These are phyloP conservation scores for Colletotrichum sp. DNA, from an alignment of 2,329 filamentous ascomycete species.

Conservation along the genomic window DNA sequence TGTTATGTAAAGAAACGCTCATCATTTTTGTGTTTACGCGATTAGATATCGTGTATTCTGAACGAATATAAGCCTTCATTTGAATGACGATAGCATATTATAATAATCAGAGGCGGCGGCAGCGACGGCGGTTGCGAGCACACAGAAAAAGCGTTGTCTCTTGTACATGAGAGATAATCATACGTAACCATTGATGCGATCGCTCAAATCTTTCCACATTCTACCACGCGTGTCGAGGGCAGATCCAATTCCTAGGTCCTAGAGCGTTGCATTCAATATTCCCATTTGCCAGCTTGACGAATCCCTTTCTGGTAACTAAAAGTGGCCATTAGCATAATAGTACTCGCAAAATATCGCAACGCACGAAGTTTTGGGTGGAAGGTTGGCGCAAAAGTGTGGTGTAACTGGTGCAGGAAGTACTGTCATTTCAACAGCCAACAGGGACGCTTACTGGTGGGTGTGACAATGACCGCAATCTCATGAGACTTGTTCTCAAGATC, in stretches of 20 bases:
- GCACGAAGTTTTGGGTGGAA: fast-evolving
- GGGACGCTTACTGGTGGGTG: not conserved
- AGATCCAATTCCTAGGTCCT: not conserved
- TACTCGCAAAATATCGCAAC: not conserved
- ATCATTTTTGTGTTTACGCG: fast-evolving
- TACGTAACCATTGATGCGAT: fast-evolving
- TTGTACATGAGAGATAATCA: fast-evolving
- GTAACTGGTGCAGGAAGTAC: not conserved
- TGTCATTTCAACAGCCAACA: fast-evolving
- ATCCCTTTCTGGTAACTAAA: not conserved
- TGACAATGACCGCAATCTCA: not conserved
- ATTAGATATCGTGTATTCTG: not conserved
- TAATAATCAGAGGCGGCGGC: not conserved
- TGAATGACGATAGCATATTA: not conserved
- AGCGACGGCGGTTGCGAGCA: not conserved
- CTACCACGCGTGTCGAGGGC: not conserved
- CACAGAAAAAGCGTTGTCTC: not conserved
- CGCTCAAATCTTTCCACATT: fast-evolving
- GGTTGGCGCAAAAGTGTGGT: not conserved
- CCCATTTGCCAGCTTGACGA: not conserved
- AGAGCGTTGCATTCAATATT: not conserved
- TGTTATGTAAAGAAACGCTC: not conserved
- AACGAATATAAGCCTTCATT: not conserved
- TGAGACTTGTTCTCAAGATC: not conserved
- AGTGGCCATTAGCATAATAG: not conserved